A percentile compares a stretch with the other conserved stretches of the same genome.
phyloP scores from a whole-genome alignment of 495 filamentous ascomycete species.

The Penicillium herquei region DNA sequence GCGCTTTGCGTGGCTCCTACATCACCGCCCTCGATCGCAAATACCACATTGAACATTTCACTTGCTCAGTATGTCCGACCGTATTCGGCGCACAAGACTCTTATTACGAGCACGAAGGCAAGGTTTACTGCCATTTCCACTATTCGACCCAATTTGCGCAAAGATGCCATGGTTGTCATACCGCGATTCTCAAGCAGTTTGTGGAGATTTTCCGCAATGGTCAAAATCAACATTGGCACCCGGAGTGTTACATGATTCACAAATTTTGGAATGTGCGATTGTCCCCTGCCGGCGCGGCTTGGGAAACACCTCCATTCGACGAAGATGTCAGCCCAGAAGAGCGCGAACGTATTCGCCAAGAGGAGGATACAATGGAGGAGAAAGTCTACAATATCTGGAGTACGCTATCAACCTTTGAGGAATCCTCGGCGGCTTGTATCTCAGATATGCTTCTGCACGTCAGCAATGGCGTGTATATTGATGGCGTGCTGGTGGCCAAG shows the following conservation, averaged over 20 bases:
- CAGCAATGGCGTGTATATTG: conserved; percentile 94
- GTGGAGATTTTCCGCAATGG: conserved; percentile 98
- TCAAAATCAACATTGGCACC: conserved; percentile 98
- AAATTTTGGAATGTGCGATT: conserved; percentile 99
- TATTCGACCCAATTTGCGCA: conserved; percentile 98
- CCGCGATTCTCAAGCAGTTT: conserved; percentile 98
- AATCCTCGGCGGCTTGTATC: conserved; percentile 96
- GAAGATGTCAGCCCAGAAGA: conserved; percentile 69
- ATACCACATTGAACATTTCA: conserved; percentile 99
- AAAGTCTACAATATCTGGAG: conserved; percentile 99
- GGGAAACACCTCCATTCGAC: conserved; percentile 48
- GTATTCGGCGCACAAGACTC: conserved; percentile 97
- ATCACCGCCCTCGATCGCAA: conserved; percentile 97
- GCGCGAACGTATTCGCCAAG: conserved; percentile 70
- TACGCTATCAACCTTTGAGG: conserved; percentile 93
- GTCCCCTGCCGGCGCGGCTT: conserved; percentile 53
- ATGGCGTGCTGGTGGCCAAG: conserved; percentile 94
- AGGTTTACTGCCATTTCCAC: conserved; percentile 98
- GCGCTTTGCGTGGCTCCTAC: conserved; percentile 93
- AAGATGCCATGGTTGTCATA: conserved; percentile 93
- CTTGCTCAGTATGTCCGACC: conserved; percentile 93
- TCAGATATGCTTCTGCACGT: conserved; percentile 99
- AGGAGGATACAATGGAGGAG: conserved; percentile 93
- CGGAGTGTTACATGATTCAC: conserved; percentile 99
- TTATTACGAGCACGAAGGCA: conserved; percentile 97